A percentile compares a stretch with the other conserved stretches of the same genome.
These are phyloP conservation scores for Colletotrichum sojae DNA, from an alignment of 2,329 filamentous ascomycete species.

Conservation along the genomic window DNA sequence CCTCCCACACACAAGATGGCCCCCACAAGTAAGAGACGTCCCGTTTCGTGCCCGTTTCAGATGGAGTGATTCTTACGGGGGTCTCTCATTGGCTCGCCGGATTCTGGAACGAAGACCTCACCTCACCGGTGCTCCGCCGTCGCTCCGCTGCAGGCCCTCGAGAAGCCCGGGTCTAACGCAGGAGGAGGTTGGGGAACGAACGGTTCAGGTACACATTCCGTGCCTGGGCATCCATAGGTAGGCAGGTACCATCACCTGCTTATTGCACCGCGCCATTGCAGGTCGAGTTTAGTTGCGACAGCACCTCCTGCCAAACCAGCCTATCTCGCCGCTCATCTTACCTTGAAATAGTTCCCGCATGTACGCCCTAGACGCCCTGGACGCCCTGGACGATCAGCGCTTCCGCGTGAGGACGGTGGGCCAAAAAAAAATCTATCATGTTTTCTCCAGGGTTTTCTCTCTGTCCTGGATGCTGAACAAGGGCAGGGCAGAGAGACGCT, in stretches of 20 bases:
- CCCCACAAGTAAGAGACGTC: constrained; percentile 9
- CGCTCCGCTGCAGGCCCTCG: not conserved
- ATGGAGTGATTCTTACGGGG: constrained; percentile 23
- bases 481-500: not conserved
- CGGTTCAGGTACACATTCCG: too few species aligned
- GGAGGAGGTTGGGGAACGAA: constrained; percentile 27
- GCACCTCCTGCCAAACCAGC: too few species aligned
- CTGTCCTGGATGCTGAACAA: not conserved
- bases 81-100: constrained; percentile 28
- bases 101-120: constrained; percentile 34
- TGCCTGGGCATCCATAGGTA: too few species aligned
- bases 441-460: constrained; percentile 8
- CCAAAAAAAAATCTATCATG: constrained; percentile 1
- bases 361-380: constrained; percentile 23
- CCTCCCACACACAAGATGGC: not conserved
- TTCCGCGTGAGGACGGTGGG: constrained; percentile 25
- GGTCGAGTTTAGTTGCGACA: too few species aligned
- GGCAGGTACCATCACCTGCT: too few species aligned
- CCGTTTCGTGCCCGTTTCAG: constrained; percentile 39
- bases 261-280: too few species aligned
- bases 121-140: constrained; percentile 30
- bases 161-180: not conserved
- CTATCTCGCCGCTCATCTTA: not conserved
- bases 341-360: constrained; percentile 30
- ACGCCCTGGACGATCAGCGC: constrained; percentile 23